Evolutionary conservation across 2,329 filamentous ascomycete genomes (phyloP), one percentile per base, ranked within the genome.

Genomic region (Escovopsis sp.): DNA sequence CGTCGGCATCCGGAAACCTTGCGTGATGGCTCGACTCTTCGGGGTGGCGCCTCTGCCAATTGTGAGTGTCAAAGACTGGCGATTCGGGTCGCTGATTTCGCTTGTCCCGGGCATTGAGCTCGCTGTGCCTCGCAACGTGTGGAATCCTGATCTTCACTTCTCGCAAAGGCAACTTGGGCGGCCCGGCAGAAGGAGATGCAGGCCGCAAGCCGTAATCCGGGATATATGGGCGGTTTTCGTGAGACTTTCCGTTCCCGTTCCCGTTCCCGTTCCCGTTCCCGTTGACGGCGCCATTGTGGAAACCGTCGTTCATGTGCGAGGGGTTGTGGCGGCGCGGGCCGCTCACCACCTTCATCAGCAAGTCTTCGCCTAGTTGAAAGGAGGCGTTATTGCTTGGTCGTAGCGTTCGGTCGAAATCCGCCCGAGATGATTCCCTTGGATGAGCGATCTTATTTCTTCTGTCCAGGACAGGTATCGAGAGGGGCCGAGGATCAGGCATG

Each of bases 101-200:
- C 28, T 41, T 44, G n/a, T 44, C 36, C 12, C 36, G 18, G 18
- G 18, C 18, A n/a, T 33, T 23, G 11, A 39, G 39, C 9, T 46
- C 42, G 12, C 38, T 34, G 19, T 42, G 45, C 12, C 36, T 36
- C 3, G 39, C 6, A n/a, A n/a, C 26, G 15, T n/a, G 36, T 40
- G 36, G 26, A 28, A 51, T 56, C 38, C 51, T 49, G 35, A 58
- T 50, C 15, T 49, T 54, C 10, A 55, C 48, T 41, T 68, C 63
- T 18, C 67, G 61, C 44, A 67, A 51, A 1, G 67, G 58, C n/a
- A 67, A 54, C 39, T 57, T 62, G 15, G 59, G 51, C 19, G 58
- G 55, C 18, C 44, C 53, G 26, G 51, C 46, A 8, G 48, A 44
- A 32, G 55, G 54, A 4, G 54, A 55, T 11, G 47, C 47, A 6